A percentile compares a stretch with the other conserved stretches of the same genome.
phyloP scores from a whole-genome alignment of 768 basidiomycete species.

The Collybiopsis luxurians region DNA sequence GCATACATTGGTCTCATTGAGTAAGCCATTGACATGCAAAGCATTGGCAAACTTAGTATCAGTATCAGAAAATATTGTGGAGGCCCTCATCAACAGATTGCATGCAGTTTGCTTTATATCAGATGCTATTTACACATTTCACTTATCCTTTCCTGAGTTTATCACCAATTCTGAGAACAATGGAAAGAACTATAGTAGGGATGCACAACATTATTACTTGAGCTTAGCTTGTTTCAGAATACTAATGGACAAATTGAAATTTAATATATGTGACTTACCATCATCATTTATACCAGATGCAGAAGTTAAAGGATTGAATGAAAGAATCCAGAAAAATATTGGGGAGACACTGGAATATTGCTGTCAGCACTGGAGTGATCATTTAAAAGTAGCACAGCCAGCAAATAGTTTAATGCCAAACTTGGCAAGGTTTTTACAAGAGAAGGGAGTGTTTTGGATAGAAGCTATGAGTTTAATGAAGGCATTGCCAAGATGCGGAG shows the following conservation, averaged over 20 bases:
- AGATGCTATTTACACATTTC: background rate
- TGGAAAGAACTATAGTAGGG: background rate
- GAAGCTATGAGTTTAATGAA: too few species aligned
- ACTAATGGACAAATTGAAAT: background rate
- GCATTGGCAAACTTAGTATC: background rate
- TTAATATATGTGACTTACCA: slow-evolving; percentile 9
- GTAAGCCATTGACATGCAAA: background rate
- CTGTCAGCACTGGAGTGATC: slow-evolving; percentile 1
- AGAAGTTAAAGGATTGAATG: background rate
- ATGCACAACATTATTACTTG: background rate
- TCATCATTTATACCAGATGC: slow-evolving; percentile 1
- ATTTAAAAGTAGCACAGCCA: background rate
- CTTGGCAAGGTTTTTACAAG: too few species aligned
- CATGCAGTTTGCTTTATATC: background rate
- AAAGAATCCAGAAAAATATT: background rate
- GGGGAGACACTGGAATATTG: background rate
- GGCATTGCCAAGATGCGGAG: too few species aligned
- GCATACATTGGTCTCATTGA: background rate
- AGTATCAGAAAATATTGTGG: background rate
- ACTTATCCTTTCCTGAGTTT: slow-evolving; percentile 7
- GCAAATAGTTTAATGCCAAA: too few species aligned
- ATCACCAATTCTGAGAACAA: too few species aligned
- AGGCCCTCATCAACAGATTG: background rate
- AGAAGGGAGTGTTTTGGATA: too few species aligned
- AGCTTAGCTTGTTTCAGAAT: background rate